Conservation (phyloP, 805 yeast genomes). For the Metahyphopichia silvanorum region DNA sequence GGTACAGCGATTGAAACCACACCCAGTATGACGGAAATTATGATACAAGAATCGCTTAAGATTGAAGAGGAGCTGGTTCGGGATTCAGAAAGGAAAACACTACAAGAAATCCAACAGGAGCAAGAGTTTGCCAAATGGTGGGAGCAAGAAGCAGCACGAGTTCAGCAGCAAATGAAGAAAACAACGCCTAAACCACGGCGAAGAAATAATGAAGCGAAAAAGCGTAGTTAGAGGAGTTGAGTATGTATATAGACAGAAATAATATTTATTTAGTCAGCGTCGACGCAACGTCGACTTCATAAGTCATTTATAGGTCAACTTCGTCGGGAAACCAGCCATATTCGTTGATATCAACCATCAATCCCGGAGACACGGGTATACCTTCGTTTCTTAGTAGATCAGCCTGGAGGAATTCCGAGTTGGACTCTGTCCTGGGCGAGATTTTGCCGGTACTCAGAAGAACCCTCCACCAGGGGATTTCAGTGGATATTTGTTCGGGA, state of each 20-base stretch:
- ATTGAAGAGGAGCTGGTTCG: constrained; percentile 25
- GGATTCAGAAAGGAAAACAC: constrained; percentile 36
- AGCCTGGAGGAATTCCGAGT: constrained; percentile 47
- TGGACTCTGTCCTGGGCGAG: constrained; percentile 45
- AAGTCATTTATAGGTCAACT: constrained; percentile 19
- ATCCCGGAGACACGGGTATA: constrained; percentile 31
- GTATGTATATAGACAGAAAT: no score
- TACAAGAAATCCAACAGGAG: constrained; percentile 75
- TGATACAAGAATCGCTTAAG: constrained; percentile 44
- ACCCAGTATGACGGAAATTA: constrained; percentile 43
- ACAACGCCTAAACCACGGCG: not conserved
- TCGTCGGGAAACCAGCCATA: constrained; percentile 74
- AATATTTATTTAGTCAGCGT: constrained; percentile 1
- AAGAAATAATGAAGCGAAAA: constrained; percentile 1
- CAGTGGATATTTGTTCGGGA: constrained; percentile 15
- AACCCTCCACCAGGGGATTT: constrained; percentile 83
- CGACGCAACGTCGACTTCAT: not conserved
- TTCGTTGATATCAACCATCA: constrained; percentile 38
- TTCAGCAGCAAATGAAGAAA: constrained; percentile 42
- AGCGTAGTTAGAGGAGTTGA: no score
- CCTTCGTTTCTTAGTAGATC: constrained; percentile 46
- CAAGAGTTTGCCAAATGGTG: constrained; percentile 88
- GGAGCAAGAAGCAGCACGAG: constrained; percentile 70
- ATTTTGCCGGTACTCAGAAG: constrained; percentile 61
- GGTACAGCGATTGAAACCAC: constrained; percentile 1